These are phyloP conservation scores for Chondrostereum purpureum DNA, from an alignment of 1,284 basidiomycete species.

Conservation along the genomic window DNA sequence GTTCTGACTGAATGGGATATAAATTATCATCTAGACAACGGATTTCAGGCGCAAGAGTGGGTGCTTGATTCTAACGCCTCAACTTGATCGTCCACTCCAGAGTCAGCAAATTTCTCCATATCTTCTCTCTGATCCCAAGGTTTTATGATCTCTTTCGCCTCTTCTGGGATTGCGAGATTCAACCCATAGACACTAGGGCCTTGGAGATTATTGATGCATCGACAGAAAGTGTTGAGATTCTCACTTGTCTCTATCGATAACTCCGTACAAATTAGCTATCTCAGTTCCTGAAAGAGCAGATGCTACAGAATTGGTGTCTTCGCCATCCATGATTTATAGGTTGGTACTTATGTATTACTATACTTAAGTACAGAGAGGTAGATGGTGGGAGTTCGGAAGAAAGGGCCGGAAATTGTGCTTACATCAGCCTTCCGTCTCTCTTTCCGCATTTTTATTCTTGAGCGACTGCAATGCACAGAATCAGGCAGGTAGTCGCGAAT, in stretches of 20 bases:
- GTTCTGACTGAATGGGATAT: slow-evolving; percentile 73
- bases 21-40: slow-evolving; percentile 62
- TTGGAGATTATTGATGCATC: too few relatives aligned
- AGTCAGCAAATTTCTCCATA: slow-evolving; percentile 56
- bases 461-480: neutral
- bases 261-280: slow-evolving; percentile 45
- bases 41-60: neutral
- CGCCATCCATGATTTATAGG: too few relatives aligned
- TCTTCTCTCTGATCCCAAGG: slow-evolving; percentile 75
- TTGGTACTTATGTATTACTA: too few relatives aligned
- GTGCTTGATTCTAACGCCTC: slow-evolving; percentile 18
- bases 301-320: slow-evolving; percentile 1
- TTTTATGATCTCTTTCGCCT: slow-evolving; percentile 69
- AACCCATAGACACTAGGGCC: slow-evolving; percentile 67
- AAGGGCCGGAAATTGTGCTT: neutral
- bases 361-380: too few relatives aligned
- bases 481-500: neutral
- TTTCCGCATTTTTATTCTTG: neutral
- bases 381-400: too few relatives aligned
- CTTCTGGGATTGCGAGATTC: slow-evolving; percentile 70
- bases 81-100: slow-evolving; percentile 77
- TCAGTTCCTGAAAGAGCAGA: neutral
- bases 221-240: slow-evolving; percentile 16
- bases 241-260: slow-evolving; percentile 71
- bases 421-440: neutral